Evolutionary conservation across 2,329 filamentous ascomycete species (phyloP), one percentile per base, ranked within the genome.

Genomic region (Trichoderma koningii): DNA sequence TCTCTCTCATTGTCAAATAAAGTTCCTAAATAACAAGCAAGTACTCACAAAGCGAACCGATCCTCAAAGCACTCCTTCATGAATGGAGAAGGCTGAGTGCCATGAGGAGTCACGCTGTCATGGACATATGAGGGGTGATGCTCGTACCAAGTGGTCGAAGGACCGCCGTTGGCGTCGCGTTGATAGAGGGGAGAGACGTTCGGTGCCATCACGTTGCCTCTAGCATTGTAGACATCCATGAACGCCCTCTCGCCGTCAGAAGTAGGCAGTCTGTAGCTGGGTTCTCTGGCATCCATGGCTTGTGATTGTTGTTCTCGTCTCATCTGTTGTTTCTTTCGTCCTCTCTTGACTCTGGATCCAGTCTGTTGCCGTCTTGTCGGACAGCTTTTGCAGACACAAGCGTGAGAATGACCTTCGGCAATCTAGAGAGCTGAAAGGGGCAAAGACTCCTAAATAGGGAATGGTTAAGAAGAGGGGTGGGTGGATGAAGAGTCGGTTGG

Each of bases 31-130:
- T 3, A 45, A 19, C 5, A 9, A 50, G 30, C 23, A 51, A 38
- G 34, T 38, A 63, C 60, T 15, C 9, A 63, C 60, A 38, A 63
- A 47, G 41, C 10, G 47, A 53, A 34, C n/a, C 34, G 60, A 7
- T 53, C 60, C 10, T 63, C 51, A 7, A 28, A 38, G 50, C 4
- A 38, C 23, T 45, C 50, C 41, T 23, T 53, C 7, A 55, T 38
- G 12, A 41, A 21, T 9, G 50, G 50, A 30, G 50, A 55, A 10
- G 4, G 23, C 7, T 21, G 59, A 15, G 19, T 15, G 12, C 7
- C 34, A 21, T 23, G 10, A 5, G 26, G 14, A 5, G 44, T 9
- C 2, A 12, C 5, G 26, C 12, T 12, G 28, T 23, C 21, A 10
- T 45, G 38, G 50, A 55, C 42, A 5, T 21, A 50, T 42, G 14